These are phyloP conservation scores for Marasmius oreades DNA, from an alignment of 1,284 basidiomycete species.

Conservation along the genomic window DNA sequence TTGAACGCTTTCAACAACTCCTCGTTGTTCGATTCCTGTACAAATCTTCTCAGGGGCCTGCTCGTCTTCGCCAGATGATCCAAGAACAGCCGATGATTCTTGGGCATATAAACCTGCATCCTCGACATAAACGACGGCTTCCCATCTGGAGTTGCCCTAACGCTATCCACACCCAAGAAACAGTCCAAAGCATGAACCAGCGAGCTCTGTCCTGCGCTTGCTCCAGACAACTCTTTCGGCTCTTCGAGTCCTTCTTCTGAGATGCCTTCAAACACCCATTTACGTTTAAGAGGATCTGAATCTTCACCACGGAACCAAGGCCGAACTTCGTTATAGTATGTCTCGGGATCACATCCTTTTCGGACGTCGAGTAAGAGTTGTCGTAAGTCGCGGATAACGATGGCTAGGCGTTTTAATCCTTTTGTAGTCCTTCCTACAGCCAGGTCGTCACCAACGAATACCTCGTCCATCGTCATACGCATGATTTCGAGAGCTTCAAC, in stretches of 20 bases:
- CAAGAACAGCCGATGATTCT: slow-evolving; percentile 87
- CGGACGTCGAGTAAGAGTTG: slow-evolving; percentile 64
- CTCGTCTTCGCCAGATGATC: slow-evolving; percentile 69
- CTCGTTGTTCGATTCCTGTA: slow-evolving; percentile 31
- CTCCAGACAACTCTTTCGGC: slow-evolving; percentile 75
- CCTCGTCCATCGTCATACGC: slow-evolving; percentile 63
- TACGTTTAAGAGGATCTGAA: slow-evolving; percentile 51
- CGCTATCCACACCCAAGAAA: slow-evolving; percentile 85
- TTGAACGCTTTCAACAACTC: slow-evolving; percentile 68
- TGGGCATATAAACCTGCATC: slow-evolving; percentile 90
- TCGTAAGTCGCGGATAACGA: slow-evolving; percentile 65
- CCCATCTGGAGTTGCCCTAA: slow-evolving; percentile 31
- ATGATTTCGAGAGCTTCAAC: slow-evolving; percentile 85
- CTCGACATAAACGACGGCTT: slow-evolving; percentile 63
- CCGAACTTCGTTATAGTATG: slow-evolving; percentile 84
- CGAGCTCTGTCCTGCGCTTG: slow-evolving; percentile 89
- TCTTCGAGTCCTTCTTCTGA: slow-evolving; percentile 20
- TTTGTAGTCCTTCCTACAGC: slow-evolving; percentile 70
- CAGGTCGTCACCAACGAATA: slow-evolving; percentile 80
- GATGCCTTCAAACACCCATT: slow-evolving; percentile 48
- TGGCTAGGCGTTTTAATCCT: slow-evolving; percentile 67
- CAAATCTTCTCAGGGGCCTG: slow-evolving; percentile 54
- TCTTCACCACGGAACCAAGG: slow-evolving; percentile 94
- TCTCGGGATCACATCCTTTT: slow-evolving; percentile 72
- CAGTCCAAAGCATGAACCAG: slow-evolving; percentile 88